These are phyloP conservation scores for Sanghuangporus baumii DNA, from an alignment of 1,284 basidiomycete species.

Conservation along the genomic window DNA sequence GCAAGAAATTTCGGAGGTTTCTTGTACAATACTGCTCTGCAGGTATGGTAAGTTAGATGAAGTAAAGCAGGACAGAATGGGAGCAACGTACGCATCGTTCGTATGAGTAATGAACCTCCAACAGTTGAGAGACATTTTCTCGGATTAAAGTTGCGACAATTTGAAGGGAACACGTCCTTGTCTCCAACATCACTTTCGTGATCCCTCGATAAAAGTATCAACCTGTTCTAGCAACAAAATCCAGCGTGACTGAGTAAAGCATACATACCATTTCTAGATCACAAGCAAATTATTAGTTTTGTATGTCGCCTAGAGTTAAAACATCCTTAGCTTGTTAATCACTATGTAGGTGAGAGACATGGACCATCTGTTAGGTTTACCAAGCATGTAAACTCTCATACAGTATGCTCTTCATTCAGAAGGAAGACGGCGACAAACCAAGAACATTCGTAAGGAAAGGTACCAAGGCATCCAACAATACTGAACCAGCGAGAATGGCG, in stretches of 20 bases:
- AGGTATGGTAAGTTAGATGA: too few relatives aligned
- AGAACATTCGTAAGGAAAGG: neutral
- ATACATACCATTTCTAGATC: neutral
- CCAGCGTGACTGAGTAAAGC: neutral
- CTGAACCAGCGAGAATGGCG: neutral
- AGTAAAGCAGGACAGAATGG: too few relatives aligned
- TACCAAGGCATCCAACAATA: neutral
- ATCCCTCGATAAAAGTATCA: neutral
- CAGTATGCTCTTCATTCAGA: neutral
- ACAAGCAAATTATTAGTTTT: neutral
- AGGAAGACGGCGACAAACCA: neutral
- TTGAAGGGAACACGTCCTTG: neutral
- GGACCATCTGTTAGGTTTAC: neutral
- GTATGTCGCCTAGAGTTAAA: neutral
- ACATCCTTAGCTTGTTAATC: neutral
- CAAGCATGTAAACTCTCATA: neutral
- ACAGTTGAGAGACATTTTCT: neutral
- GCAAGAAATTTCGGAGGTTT: too few relatives aligned
- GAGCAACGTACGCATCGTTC: too few relatives aligned
- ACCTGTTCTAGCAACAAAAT: neutral
- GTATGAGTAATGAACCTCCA: neutral
- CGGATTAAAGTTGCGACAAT: neutral
- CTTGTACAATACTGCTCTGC: too few relatives aligned
- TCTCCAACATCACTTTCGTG: neutral
- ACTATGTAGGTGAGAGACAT: neutral